Evolutionary conservation across 2,329 filamentous ascomycete genomes (phyloP).

Genomic region (Cladosporium oxysporum): DNA sequence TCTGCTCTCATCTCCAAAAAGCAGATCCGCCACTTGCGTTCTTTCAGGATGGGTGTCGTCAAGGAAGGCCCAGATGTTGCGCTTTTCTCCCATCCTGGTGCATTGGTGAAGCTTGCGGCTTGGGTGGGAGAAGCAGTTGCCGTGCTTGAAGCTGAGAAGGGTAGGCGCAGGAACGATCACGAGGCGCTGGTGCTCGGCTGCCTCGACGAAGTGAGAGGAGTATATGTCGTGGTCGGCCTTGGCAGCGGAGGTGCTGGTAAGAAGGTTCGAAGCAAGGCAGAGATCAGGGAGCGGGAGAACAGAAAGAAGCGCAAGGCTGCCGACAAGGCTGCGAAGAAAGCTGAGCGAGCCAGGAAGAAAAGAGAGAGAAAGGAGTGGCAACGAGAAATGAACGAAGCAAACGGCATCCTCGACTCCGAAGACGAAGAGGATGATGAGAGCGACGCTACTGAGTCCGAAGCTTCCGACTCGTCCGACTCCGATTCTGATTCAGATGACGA

Average conservation of each 20-base stretch:
- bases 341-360: conserved; percentile 58
- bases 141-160: conserved; percentile 83
- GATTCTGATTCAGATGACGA: conserved; percentile 44
- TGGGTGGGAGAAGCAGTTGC: conserved; percentile 93
- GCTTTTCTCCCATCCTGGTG: conserved; percentile 91
- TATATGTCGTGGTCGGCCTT: conserved; percentile 91
- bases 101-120: conserved; percentile 86
- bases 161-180: conserved; percentile 59
- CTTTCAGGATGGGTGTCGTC: conserved; percentile 93
- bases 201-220: conserved; percentile 79
- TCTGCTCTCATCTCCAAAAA: conserved; percentile 89
- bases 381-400: conserved; percentile 62
- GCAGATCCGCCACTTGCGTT: conserved; percentile 86
- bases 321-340: conserved; percentile 45
- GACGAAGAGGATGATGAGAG: conserved; percentile 55
- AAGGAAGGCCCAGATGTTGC: conserved; percentile 89
- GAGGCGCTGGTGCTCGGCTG: conserved; percentile 88
- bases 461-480: conserved; percentile 42
- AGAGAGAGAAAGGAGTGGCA: conserved; percentile 59
- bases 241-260: conserved; percentile 74
- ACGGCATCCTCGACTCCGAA: conserved; percentile 49
- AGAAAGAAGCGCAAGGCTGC: conserved; percentile 62
- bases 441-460: conserved; percentile 52
- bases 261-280: conserved; percentile 43
- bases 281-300: conserved; percentile 59